phyloP scores from a whole-genome alignment of 148 eudicot genomes.

The Chenopodium formosanum region DNA sequence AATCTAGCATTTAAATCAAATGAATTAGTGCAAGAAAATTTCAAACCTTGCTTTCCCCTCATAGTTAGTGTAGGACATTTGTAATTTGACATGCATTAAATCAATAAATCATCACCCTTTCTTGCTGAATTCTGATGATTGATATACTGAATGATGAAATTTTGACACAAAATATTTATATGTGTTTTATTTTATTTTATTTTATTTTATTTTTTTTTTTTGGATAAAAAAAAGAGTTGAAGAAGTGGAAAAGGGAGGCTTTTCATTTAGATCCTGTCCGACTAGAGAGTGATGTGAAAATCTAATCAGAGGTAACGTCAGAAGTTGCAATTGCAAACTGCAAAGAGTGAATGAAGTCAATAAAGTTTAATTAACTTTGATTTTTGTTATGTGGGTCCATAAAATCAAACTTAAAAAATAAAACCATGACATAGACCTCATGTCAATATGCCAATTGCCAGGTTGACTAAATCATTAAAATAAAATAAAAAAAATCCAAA shows the following conservation, averaged over 20 bases:
- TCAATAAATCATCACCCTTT: neutral
- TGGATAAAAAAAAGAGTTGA: neutral
- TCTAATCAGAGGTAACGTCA: slow-evolving; percentile 41
- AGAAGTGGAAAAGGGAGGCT: slow-evolving; percentile 1
- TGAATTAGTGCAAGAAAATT: neutral
- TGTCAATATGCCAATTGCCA: slow-evolving; percentile 17
- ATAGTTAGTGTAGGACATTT: neutral
- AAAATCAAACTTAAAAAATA: slow-evolving; percentile 29
- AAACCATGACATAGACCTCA: slow-evolving; percentile 10
- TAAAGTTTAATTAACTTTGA: slow-evolving; percentile 22
- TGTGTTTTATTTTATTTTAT: no score
- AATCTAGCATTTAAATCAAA: neutral
- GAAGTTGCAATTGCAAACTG: neutral
- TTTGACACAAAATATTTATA: no score
- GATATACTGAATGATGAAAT: neutral
- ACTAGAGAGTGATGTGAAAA: slow-evolving; percentile 33
- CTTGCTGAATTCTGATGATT: neutral
- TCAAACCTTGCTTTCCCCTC: neutral
- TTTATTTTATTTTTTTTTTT: no score
- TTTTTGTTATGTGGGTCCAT: slow-evolving; percentile 23
- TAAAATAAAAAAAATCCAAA: neutral
- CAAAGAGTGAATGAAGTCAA: slow-evolving; percentile 30
- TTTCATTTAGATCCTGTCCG: slow-evolving; percentile 27
- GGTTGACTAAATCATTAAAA: slow-evolving; percentile 22
- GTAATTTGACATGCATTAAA: neutral